These are phyloP conservation scores for Parafenestella ontariensis DNA, from an alignment of 2,329 filamentous ascomycete genomes.

Conservation along the genomic window DNA sequence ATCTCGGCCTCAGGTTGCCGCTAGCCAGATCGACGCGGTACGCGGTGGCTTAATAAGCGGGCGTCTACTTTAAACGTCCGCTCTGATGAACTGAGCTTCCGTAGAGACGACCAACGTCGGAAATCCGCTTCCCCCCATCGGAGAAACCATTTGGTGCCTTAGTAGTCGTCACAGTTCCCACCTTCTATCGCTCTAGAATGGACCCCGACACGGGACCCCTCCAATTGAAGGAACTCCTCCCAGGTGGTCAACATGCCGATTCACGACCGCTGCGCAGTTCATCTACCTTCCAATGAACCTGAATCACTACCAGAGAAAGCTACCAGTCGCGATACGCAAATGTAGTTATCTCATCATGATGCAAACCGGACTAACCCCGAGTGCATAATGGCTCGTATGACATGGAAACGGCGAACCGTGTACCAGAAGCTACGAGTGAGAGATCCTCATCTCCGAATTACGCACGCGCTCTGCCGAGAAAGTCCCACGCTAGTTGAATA, in stretches of 20 bases:
- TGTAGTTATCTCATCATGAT: background rate
- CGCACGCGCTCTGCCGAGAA: too few species aligned
- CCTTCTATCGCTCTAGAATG: background rate
- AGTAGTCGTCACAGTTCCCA: background rate
- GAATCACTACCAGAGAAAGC: background rate
- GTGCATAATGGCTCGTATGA: background rate
- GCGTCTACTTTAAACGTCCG: background rate
- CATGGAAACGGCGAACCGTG: background rate
- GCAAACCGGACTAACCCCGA: background rate
- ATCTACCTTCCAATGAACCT: background rate
- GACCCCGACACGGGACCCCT: background rate
- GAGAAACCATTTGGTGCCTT: background rate
- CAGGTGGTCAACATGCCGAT: background rate
- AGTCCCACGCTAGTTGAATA: background rate
- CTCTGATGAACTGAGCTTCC: background rate
- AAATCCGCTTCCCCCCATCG: background rate
- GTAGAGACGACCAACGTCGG: background rate
- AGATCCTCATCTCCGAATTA: too few species aligned
- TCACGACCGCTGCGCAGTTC: background rate
- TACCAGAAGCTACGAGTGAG: background rate
- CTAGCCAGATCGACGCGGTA: conserved; percentile 1
- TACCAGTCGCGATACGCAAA: background rate
- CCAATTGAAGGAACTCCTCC: background rate
- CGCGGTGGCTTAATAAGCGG: background rate
- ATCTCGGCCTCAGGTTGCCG: conserved; percentile 33